Percentiles rank a stretch among this genome's conserved stretches.
phyloP scores from a whole-genome alignment of 2,329 filamentous ascomycete genomes.

The Sporothrix luriei region DNA sequence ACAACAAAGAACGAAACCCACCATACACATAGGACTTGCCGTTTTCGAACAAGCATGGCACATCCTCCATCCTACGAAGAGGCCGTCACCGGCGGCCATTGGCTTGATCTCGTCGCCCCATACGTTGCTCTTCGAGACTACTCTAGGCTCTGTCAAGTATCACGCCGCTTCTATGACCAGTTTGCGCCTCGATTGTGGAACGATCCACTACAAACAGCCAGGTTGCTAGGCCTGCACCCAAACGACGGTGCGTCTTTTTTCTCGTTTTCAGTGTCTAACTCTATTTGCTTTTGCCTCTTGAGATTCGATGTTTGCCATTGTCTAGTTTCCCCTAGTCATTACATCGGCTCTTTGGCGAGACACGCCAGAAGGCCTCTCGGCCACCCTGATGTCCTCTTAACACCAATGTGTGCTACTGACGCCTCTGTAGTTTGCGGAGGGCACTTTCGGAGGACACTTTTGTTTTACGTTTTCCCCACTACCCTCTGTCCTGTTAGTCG shows the following conservation, averaged over 20 bases:
- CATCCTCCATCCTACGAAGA: constrained; percentile 58
- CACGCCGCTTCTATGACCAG: constrained; percentile 49
- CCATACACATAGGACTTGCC: not conserved
- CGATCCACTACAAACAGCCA: constrained; percentile 50
- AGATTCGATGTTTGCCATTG: not conserved
- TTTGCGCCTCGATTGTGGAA: constrained; percentile 59
- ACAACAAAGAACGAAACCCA: not conserved
- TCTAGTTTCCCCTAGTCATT: not conserved
- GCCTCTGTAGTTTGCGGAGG: not conserved
- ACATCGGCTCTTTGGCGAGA: not conserved
- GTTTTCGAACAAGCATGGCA: constrained; percentile 39
- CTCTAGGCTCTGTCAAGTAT: constrained; percentile 53
- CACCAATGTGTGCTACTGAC: not conserved
- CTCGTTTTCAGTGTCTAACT: not conserved
- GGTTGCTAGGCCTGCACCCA: constrained; percentile 48
- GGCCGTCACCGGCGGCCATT: constrained; percentile 52
- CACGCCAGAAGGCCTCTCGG: too few relatives aligned
- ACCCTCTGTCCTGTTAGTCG: not conserved
- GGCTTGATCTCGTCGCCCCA: constrained; percentile 53
- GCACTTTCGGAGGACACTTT: too few relatives aligned
- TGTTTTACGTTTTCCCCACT: not conserved
- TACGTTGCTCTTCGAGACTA: constrained; percentile 50
- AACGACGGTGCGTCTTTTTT: constrained; percentile 40
- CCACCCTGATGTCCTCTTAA: not conserved
- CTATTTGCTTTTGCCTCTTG: not conserved